Evolutionary conservation across 2,329 filamentous ascomycete species (phyloP).

Genomic region (Fusarium nurragi): DNA sequence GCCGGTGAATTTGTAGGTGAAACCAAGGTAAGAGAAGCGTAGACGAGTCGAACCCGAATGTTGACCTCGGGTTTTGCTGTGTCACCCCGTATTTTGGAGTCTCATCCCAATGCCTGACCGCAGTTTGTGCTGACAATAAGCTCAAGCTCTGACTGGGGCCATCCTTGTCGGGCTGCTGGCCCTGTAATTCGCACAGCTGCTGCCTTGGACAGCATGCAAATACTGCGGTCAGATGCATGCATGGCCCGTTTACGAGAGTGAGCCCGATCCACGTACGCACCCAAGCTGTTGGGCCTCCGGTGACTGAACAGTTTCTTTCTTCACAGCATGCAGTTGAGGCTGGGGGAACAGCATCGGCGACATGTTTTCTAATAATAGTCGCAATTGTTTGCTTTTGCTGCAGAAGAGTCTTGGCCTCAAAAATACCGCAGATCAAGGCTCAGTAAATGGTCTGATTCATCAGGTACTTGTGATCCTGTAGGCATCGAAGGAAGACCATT

Average conservation of each 20-base stretch:
- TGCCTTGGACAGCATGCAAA: not conserved
- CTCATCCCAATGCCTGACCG: constrained; percentile 5
- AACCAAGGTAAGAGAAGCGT: not conserved
- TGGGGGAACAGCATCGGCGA: not conserved
- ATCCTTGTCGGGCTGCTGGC: not conserved
- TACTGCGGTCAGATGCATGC: constrained; percentile 2
- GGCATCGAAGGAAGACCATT: not conserved
- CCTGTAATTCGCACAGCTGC: not conserved
- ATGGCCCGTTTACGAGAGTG: constrained; percentile 6
- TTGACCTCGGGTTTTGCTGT: constrained; percentile 14
- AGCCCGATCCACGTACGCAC: constrained; percentile 6
- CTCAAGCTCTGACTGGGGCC: not conserved
- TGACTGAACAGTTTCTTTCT: not conserved
- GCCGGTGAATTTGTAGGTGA: too few species aligned
- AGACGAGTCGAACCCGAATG: not conserved
- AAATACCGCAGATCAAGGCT: not conserved
- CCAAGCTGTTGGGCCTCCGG: not conserved
- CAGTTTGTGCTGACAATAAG: constrained; percentile 13
- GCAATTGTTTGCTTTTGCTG: not conserved
- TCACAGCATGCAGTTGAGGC: not conserved
- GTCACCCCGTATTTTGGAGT: constrained; percentile 13
- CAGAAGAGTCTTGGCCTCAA: constrained; percentile 9
- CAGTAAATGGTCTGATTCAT: constrained; percentile 11
- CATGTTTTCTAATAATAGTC: constrained; percentile 19
- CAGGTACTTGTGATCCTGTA: not conserved